Evolutionary conservation across 495 filamentous ascomycete genomes (phyloP).

Genomic region (Clavariopsis aquatica): DNA sequence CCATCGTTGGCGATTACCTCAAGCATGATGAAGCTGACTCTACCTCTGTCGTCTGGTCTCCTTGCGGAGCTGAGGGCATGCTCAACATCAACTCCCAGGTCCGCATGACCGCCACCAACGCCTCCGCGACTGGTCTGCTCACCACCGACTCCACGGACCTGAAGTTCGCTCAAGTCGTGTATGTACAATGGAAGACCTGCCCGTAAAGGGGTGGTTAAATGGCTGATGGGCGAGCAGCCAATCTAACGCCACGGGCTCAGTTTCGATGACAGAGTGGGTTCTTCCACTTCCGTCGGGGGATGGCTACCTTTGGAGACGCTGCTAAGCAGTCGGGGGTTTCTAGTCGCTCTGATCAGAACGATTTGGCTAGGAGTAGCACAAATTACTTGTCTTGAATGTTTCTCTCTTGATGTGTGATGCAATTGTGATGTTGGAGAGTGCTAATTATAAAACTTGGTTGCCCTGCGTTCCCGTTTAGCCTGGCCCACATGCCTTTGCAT

Average conservation of each 20-base stretch:
- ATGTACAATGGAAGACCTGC: constrained; percentile 37
- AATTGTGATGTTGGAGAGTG: background rate
- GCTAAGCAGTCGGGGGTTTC: background rate
- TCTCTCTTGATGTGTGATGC: too few species aligned
- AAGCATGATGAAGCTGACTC: constrained; percentile 40
- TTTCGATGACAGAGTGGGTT: background rate
- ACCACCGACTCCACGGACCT: constrained; percentile 48
- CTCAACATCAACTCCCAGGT: constrained; percentile 47
- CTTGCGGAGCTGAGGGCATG: constrained; percentile 42
- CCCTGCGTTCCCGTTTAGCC: background rate
- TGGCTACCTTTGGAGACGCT: background rate
- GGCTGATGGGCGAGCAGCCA: constrained; percentile 5
- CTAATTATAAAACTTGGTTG: background rate
- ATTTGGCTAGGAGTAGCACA: background rate
- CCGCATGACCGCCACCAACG: constrained; percentile 34
- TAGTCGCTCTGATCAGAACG: background rate
- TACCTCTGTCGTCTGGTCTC: constrained; percentile 42
- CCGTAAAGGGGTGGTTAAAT: background rate
- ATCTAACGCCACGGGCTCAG: background rate
- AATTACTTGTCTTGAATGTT: background rate
- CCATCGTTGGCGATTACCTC: constrained; percentile 38
- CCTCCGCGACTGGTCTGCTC: constrained; percentile 40
- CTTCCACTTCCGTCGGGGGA: background rate
- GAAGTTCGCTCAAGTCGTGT: constrained; percentile 46
- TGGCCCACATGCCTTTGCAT: background rate